These are phyloP conservation scores for Mycena chlorophos DNA, from an alignment of 768 basidiomycete species.

Conservation along the genomic window DNA sequence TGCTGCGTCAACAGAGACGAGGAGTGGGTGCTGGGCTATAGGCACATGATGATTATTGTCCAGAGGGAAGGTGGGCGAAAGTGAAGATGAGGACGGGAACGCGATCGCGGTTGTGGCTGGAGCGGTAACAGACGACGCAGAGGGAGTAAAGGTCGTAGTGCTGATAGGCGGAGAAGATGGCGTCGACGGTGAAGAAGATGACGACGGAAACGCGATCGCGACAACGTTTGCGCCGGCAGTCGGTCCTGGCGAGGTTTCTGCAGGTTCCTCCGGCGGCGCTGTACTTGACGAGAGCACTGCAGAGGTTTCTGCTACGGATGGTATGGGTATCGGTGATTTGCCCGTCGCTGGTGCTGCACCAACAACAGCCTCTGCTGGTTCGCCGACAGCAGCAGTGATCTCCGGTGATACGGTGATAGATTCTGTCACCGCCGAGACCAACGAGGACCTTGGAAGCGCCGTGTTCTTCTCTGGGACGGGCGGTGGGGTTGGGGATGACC, in stretches of 20 bases:
- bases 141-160: neutral
- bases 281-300: no score
- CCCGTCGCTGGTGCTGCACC: no score
- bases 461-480: no score
- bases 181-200: neutral
- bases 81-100: neutral
- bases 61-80: neutral
- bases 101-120: neutral
- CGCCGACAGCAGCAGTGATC: no score
- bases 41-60: constrained; percentile 13
- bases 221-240: neutral
- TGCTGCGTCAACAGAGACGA: constrained; percentile 45
- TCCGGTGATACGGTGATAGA: no score
- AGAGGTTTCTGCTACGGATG: no score
- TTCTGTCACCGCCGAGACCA: no score
- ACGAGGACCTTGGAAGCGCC: no score
- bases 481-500: no score
- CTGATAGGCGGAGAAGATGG: neutral
- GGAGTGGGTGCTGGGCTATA: constrained; percentile 34
- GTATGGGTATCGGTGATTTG: no score
- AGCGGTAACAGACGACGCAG: neutral
- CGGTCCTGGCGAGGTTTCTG: neutral
- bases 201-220: neutral
- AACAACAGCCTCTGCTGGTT: no score
- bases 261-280: no score